These are phyloP conservation scores for Neurospora discreta DNA, from an alignment of 495 filamentous ascomycete species.

Conservation along the genomic window DNA sequence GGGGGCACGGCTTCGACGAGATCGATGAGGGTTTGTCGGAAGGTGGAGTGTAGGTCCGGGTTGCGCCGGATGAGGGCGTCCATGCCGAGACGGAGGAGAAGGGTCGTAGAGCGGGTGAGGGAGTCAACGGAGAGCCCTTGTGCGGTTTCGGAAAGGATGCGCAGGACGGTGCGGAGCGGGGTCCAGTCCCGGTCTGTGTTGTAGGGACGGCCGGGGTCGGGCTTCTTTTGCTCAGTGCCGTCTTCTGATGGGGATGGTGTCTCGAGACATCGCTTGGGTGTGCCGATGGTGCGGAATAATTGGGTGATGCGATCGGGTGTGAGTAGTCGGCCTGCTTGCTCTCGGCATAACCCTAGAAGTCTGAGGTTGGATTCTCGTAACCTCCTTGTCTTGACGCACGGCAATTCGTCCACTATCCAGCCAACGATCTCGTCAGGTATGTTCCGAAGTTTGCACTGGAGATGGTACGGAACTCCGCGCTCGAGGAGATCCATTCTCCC, in stretches of 20 bases:
- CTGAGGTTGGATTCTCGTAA: constrained; percentile 56
- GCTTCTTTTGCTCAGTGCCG: background rate
- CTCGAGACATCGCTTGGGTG: constrained; percentile 19
- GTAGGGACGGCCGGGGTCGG: constrained; percentile 7
- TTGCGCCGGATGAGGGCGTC: constrained; percentile 30
- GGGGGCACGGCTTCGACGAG: constrained; percentile 9
- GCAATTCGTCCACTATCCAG: constrained; percentile 67
- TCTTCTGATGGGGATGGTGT: background rate
- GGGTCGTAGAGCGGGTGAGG: constrained; percentile 16
- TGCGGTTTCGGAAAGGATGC: constrained; percentile 21
- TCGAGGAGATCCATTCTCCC: constrained; percentile 52
- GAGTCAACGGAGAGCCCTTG: constrained; percentile 7
- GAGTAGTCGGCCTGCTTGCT: constrained; percentile 29
- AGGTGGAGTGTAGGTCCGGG: constrained; percentile 16
- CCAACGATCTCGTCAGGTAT: constrained; percentile 60
- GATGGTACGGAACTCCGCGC: constrained; percentile 54
- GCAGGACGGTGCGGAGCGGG: constrained; percentile 22
- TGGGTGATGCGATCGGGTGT: constrained; percentile 23
- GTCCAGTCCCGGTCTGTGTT: constrained; percentile 26
- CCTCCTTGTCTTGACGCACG: constrained; percentile 46
- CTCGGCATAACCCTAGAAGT: constrained; percentile 22
- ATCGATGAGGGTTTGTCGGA: constrained; percentile 10
- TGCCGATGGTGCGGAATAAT: constrained; percentile 32
- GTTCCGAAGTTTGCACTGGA: constrained; percentile 35
- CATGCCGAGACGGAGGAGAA: constrained; percentile 46